Conservation (phyloP, 2,329 filamentous ascomycete genomes). For the Incumbomyces delicatus region DNA sequence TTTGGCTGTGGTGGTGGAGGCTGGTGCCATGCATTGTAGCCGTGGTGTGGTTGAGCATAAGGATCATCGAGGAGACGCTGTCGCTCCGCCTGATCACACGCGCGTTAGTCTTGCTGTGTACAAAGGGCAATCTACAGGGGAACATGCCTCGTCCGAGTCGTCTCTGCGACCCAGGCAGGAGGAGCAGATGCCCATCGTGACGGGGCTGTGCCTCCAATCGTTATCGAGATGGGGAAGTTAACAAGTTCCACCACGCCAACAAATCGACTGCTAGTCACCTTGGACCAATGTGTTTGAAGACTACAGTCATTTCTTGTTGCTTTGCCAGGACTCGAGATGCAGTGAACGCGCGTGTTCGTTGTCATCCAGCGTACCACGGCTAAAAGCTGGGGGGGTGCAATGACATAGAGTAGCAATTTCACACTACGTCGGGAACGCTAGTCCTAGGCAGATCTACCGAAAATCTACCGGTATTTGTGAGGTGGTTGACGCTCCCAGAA, state of each 20-base stretch:
- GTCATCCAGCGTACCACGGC: no score
- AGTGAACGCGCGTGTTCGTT: no score
- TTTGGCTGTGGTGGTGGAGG: conserved; percentile 10
- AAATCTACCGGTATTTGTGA: no score
- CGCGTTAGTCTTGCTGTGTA: no score
- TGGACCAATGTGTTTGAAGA: neutral
- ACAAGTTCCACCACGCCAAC: neutral
- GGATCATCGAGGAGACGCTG: conserved; percentile 19
- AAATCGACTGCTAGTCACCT: neutral
- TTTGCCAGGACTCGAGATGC: no score
- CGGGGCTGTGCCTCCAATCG: neutral
- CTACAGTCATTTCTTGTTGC: neutral
- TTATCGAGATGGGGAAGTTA: neutral
- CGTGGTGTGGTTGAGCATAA: conserved; percentile 10
- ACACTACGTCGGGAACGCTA: no score
- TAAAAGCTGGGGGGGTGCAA: no score
- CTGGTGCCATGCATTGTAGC: conserved; percentile 17
- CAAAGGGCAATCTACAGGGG: neutral
- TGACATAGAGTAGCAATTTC: no score
- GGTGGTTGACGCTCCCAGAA: no score
- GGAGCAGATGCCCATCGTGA: conserved; percentile 20
- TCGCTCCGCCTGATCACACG: conserved; percentile 15
- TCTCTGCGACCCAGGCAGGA: conserved; percentile 19
- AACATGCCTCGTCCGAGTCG: conserved; percentile 14
- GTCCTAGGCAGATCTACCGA: no score